Base-by-base conservation (phyloP, 805 yeast species). In the Brettanomyces nanus region DNA sequence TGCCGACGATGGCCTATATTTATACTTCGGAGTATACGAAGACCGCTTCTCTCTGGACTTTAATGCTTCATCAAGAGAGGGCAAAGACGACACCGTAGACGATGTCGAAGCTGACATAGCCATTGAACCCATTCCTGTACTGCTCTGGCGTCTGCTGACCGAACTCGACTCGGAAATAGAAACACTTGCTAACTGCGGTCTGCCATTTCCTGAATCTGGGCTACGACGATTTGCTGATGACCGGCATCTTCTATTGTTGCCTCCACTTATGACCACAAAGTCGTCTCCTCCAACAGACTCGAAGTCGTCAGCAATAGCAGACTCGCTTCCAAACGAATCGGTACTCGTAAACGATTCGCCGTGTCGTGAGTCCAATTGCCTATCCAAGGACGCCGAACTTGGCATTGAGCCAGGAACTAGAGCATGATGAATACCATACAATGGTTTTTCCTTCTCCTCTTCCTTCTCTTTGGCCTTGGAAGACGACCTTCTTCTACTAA, bases 221-320 rank as follows among this genome's bases (percentile, higher is more conserved):
- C 36, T 31, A 9, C 37, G 31, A 18, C 30, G 38, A 26, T 39
- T 39, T 13, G 49, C 40, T 2, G 65, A 54, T 2, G 60, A 51
- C 21, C 52, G 47, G 42, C 63, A 54, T 30, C 55, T 53, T 19
- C 47, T 60, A 15, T 47, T n/a, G n/a, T n/a, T n/a, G n/a, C n/a
- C n/a, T n/a, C n/a, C n/a, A n/a, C n/a, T 39, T 9, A 63, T 69
- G 7, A 58, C 50, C 27, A 55, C 55, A 42, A 67, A 65, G 10
- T 48, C 59, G 18, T 54, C 58, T 6, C 56, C 58, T 13, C 45
- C 52, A 7, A 41, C 45, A 25, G 47, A 53, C 15, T 54, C 37
- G 5, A 37, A 63, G 32, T 45, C 49, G 14, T 47, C 61, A 14
- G 37, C 43, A 35, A 53, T 46, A 4, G 54, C 56, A 35, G 43